Evolutionary conservation across 805 yeast genomes (phyloP).

Genomic region (Teunomyces aglyptinius): DNA sequence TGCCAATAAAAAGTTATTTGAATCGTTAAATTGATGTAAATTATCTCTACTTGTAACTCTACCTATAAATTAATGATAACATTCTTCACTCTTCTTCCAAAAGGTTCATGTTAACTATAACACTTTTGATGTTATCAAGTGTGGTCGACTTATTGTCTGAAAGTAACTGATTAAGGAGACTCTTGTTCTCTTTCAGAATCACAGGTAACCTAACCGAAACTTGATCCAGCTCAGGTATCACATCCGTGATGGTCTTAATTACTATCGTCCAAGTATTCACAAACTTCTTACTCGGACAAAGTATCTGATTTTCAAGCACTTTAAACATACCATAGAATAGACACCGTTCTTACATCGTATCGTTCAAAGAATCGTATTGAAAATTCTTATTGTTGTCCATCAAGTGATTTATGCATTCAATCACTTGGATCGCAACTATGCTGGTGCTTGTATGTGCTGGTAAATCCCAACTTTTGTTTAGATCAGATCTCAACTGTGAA

Average conservation of each 20-base stretch:
- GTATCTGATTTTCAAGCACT: slow-evolving; percentile 59
- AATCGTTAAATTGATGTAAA: slow-evolving; percentile 70
- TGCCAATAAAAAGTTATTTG: slow-evolving; percentile 42
- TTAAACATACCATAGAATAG: slow-evolving; percentile 70
- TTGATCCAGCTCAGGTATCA: slow-evolving; percentile 55
- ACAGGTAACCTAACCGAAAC: slow-evolving; percentile 49
- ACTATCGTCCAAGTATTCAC: slow-evolving; percentile 76
- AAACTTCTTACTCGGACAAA: slow-evolving; percentile 68
- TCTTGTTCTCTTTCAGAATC: slow-evolving; percentile 61
- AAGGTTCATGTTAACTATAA: too few species aligned
- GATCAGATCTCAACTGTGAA: slow-evolving; percentile 36
- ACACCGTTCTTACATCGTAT: slow-evolving; percentile 60
- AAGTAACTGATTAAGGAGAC: slow-evolving; percentile 63
- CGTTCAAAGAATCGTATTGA: slow-evolving; percentile 73
- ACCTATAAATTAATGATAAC: slow-evolving; percentile 67
- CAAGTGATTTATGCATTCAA: slow-evolving; percentile 70
- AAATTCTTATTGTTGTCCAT: slow-evolving; percentile 65
- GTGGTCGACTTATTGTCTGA: slow-evolving; percentile 70
- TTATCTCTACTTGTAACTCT: slow-evolving; percentile 65
- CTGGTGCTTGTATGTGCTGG: slow-evolving; percentile 67
- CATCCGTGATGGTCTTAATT: slow-evolving; percentile 75
- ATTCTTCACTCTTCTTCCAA: slow-evolving; percentile 39
- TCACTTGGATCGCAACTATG: slow-evolving; percentile 69
- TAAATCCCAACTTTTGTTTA: slow-evolving; percentile 21
- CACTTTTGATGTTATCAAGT: too few species aligned